Percentiles rank a stretch among this genome's conserved stretches.
Conservation (phyloP, 768 basidiomycete genomes). For the Lentinula aciculospora region DNA sequence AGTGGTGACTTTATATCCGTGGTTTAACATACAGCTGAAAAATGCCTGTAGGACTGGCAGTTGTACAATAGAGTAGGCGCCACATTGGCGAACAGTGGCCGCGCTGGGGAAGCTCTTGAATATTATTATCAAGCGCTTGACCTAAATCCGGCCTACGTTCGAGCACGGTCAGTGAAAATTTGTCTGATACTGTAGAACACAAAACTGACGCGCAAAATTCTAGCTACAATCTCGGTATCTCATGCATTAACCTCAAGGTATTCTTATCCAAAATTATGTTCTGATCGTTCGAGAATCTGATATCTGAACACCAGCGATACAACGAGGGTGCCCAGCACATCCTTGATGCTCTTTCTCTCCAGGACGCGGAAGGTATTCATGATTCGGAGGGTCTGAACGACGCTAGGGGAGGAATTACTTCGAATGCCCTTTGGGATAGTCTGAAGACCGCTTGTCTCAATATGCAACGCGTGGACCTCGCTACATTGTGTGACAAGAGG, state of each 20-base stretch:
- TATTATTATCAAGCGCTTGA: constrained; percentile 86
- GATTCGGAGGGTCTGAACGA: constrained; percentile 39
- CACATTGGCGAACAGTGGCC: constrained; percentile 86
- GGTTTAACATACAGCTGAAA: constrained; percentile 6
- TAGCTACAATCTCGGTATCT: constrained; percentile 92
- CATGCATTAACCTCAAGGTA: constrained; percentile 82
- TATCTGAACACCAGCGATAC: constrained; percentile 49
- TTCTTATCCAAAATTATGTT: constrained; percentile 24
- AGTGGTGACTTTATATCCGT: constrained; percentile 10
- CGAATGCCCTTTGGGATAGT: constrained; percentile 82
- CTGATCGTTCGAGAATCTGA: not conserved
- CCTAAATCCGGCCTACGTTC: constrained; percentile 84
- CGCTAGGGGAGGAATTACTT: constrained; percentile 60
- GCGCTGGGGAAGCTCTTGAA: constrained; percentile 72
- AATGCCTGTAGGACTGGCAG: constrained; percentile 67
- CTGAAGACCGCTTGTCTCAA: constrained; percentile 79
- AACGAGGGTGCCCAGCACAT: constrained; percentile 85
- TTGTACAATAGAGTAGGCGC: constrained; percentile 93
- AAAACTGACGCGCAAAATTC: not conserved
- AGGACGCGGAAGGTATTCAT: constrained; percentile 78
- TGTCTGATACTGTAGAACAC: not conserved
- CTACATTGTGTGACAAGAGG: constrained; percentile 61
- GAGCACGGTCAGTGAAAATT: constrained; percentile 61
- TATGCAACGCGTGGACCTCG: constrained; percentile 73
- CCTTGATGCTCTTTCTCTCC: constrained; percentile 82